A percentile compares a stretch with the other conserved stretches of the same genome.
These are phyloP conservation scores for Cajanus cajan DNA, from an alignment of 306 rosid genomes.

Conservation along the genomic window DNA sequence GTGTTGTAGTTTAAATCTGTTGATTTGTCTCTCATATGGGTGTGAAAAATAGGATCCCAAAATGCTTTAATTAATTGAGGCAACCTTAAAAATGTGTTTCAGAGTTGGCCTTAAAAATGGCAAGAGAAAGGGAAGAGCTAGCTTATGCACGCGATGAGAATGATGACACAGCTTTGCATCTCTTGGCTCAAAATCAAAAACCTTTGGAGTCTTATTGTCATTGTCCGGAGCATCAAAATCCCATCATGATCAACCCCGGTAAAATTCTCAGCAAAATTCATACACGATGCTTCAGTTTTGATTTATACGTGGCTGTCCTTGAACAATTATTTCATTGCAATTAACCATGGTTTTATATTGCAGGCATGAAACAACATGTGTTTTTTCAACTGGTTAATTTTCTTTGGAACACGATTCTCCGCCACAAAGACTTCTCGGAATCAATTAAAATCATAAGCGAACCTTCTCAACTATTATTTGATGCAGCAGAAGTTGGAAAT, in stretches of 20 bases:
- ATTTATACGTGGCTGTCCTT: background rate
- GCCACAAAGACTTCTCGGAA: too few species aligned
- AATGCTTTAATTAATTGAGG: too few species aligned
- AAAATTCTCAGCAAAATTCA: background rate
- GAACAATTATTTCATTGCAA: conserved; percentile 7
- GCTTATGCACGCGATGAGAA: background rate
- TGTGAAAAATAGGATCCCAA: background rate
- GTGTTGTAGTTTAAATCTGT: too few species aligned
- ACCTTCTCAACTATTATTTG: conserved; percentile 27
- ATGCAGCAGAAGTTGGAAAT: conserved; percentile 45
- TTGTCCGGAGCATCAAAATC: background rate
- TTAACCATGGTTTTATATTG: background rate
- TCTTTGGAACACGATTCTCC: too few species aligned
- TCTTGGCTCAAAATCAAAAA: background rate
- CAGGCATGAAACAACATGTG: background rate
- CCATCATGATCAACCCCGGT: conserved; percentile 9
- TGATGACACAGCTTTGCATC: background rate
- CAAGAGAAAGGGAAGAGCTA: background rate
- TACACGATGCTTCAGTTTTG: background rate
- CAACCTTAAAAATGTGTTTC: background rate
- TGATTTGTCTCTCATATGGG: too few species aligned
- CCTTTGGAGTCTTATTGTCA: background rate
- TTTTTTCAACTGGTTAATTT: too few species aligned
- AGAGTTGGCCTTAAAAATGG: background rate
- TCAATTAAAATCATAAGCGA: too few species aligned